These are phyloP conservation scores for Lasiodiplodia theobromae DNA, from an alignment of 2,329 filamentous ascomycete species.

Conservation along the genomic window DNA sequence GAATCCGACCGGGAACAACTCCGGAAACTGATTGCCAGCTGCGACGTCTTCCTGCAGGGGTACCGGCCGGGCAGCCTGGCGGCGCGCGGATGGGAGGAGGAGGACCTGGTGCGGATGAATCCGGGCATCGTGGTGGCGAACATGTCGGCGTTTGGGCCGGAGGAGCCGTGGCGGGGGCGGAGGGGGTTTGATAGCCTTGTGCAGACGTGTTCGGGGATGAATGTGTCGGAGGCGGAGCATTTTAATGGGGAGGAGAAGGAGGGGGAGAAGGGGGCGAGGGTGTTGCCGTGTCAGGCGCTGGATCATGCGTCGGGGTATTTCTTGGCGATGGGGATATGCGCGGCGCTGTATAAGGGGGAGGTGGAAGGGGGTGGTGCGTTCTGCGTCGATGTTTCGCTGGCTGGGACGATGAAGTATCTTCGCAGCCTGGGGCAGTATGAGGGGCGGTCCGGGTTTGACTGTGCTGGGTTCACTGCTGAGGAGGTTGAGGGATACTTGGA, in stretches of 20 bases:
- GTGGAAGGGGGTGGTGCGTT: constrained; percentile 55
- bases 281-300: constrained; percentile 62
- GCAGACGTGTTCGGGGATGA: constrained; percentile 64
- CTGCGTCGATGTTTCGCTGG: constrained; percentile 63
- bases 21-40: constrained; percentile 50
- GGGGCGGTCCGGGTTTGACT: constrained; percentile 54
- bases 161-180: constrained; percentile 55
- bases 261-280: constrained; percentile 49
- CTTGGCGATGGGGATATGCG: constrained; percentile 60
- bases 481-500: constrained; percentile 52
- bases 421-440: constrained; percentile 61
- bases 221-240: constrained; percentile 61
- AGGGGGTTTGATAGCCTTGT: constrained; percentile 65
- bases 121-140: constrained; percentile 59
- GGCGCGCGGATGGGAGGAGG: constrained; percentile 50
- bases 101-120: constrained; percentile 49
- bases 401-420: constrained; percentile 63
- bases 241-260: constrained; percentile 40
- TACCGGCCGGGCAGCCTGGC: constrained; percentile 55
- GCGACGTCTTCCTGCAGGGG: constrained; percentile 59
- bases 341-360: constrained; percentile 59
- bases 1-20: neutral
- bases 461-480: constrained; percentile 40
- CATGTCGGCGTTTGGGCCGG: constrained; percentile 60
- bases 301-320: constrained; percentile 65